phyloP scores from a whole-genome alignment of 2,329 filamentous ascomycete genomes.

The Alternaria sp. region DNA sequence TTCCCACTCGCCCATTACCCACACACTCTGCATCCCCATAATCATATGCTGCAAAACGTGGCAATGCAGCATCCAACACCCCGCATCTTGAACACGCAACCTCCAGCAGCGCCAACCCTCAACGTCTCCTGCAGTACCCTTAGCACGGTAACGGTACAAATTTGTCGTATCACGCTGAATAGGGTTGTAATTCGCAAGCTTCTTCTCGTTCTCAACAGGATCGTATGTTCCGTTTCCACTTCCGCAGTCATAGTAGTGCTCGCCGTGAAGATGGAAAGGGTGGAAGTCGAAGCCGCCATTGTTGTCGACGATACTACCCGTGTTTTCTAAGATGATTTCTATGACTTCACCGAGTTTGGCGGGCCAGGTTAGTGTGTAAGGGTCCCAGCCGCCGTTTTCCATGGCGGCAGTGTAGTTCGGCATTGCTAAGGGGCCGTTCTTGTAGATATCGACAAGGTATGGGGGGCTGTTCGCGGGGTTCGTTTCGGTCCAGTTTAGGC shows the following conservation, averaged over 20 bases:
- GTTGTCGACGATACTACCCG: slow-evolving; percentile 25
- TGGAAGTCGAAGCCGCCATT: slow-evolving; percentile 51
- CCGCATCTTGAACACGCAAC: slow-evolving; percentile 60
- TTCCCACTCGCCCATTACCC: slow-evolving; percentile 56
- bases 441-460: slow-evolving; percentile 63
- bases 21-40: slow-evolving; percentile 62
- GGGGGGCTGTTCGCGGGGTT: slow-evolving; percentile 46
- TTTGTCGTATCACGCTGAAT: slow-evolving; percentile 61
- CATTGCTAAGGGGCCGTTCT: slow-evolving; percentile 56
- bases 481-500: slow-evolving; percentile 33
- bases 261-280: slow-evolving; percentile 65
- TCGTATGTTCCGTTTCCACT: slow-evolving; percentile 64
- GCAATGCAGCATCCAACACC: slow-evolving; percentile 70
- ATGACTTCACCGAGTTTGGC: slow-evolving; percentile 65
- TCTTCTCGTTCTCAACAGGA: slow-evolving; percentile 58
- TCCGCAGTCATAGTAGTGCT: slow-evolving; percentile 64
- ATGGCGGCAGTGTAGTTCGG: slow-evolving; percentile 63
- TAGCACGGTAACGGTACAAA: slow-evolving; percentile 63
- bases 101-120: slow-evolving; percentile 70
- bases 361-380: slow-evolving; percentile 60
- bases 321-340: slow-evolving; percentile 61
- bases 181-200: slow-evolving; percentile 49
- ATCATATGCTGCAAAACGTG: slow-evolving; percentile 67
- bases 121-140: slow-evolving; percentile 52
- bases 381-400: slow-evolving; percentile 64